These are phyloP conservation scores for Penicillium bovifimosum DNA, from an alignment of 495 filamentous ascomycete species.

Conservation along the genomic window DNA sequence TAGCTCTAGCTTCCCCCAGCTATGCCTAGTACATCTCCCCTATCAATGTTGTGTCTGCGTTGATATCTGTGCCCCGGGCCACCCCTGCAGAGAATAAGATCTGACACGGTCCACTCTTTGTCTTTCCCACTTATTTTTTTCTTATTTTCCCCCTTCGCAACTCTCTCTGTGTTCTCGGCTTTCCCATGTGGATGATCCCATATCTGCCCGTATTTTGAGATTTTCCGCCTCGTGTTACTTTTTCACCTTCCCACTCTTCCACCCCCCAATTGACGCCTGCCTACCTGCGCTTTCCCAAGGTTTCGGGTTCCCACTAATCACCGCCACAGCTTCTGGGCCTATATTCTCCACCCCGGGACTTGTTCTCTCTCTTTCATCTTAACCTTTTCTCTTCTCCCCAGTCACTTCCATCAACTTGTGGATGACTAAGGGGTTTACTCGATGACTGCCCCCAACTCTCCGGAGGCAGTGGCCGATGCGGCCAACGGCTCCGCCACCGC, in stretches of 20 bases:
- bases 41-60: constrained; percentile 10
- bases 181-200: not conserved
- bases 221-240: constrained; percentile 22
- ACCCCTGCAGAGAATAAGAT: constrained; percentile 30
- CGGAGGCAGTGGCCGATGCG: constrained; percentile 38
- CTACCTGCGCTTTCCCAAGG: constrained; percentile 15
- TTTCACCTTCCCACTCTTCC: constrained; percentile 9
- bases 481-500: constrained; percentile 51
- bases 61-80: constrained; percentile 17
- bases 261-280: not conserved
- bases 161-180: constrained; percentile 6
- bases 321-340: constrained; percentile 10
- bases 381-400: constrained; percentile 10
- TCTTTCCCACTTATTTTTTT: constrained; percentile 15
- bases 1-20: not conserved
- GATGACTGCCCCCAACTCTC: constrained; percentile 49
- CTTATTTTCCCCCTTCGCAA: constrained; percentile 14
- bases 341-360: not conserved
- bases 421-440: constrained; percentile 41
- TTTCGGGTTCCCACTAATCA: constrained; percentile 6
- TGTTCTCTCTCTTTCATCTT: constrained; percentile 9
- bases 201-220: constrained; percentile 16
- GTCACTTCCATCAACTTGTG: not conserved
- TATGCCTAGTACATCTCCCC: not conserved
- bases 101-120: constrained; percentile 30